These are phyloP conservation scores for Nothopassalora personata DNA, from an alignment of 2,329 filamentous ascomycete genomes.

Conservation along the genomic window DNA sequence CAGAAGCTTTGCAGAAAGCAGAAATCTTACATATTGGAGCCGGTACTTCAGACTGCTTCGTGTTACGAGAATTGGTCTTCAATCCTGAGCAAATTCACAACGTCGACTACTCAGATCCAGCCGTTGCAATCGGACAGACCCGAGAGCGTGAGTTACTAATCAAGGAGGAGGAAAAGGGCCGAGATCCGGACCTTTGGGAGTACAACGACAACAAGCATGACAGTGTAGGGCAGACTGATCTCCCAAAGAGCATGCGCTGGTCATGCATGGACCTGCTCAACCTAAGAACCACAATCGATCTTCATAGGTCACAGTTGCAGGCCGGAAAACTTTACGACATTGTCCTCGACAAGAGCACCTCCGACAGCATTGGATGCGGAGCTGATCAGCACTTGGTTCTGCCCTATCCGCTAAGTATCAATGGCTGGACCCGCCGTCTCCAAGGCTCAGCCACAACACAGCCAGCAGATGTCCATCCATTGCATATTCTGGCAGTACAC, in stretches of 20 bases:
- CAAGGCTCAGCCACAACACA: slow-evolving; percentile 12
- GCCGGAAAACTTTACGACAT: slow-evolving; percentile 16
- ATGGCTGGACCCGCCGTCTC: slow-evolving; percentile 20
- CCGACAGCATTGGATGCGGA: slow-evolving; percentile 21
- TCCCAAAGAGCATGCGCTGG: slow-evolving; percentile 15
- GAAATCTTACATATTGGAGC: slow-evolving; percentile 20
- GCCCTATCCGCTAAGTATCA: slow-evolving; percentile 19
- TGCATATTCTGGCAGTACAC: slow-evolving; percentile 38
- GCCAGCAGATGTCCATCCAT: slow-evolving; percentile 31
- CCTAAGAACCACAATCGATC: slow-evolving; percentile 14
- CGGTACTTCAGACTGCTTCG: slow-evolving; percentile 16
- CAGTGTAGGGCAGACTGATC: slow-evolving; percentile 12
- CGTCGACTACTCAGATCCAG: slow-evolving; percentile 18
- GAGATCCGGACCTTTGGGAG: background rate
- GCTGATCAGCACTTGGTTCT: slow-evolving; percentile 13
- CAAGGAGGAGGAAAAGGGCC: slow-evolving; percentile 2
- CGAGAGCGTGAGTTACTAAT: slow-evolving; percentile 18
- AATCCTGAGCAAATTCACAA: slow-evolving; percentile 20
- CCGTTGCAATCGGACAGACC: slow-evolving; percentile 14
- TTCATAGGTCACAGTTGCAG: slow-evolving; percentile 4
- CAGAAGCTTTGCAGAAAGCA: slow-evolving; percentile 8
- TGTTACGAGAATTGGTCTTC: slow-evolving; percentile 13
- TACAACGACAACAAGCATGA: slow-evolving; percentile 16
- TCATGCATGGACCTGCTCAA: slow-evolving; percentile 18
- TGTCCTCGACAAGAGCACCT: slow-evolving; percentile 22